Evolutionary conservation across 148 eudicot species (phyloP), one percentile per base, ranked within the genome.

Genomic region (Vaccinium corymbosum): DNA sequence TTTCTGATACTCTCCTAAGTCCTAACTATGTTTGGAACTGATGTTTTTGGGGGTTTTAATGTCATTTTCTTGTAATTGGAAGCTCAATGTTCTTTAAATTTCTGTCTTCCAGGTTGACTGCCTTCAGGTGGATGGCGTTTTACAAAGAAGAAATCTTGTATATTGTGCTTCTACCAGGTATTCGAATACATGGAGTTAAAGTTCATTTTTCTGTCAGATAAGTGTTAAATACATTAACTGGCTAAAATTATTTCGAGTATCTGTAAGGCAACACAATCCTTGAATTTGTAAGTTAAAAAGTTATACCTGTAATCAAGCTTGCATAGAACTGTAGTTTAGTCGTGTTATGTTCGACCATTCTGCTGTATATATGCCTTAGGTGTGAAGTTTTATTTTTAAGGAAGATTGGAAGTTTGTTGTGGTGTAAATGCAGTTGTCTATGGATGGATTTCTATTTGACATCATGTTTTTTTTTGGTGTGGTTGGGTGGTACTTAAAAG

Each of bases 101-200:
- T 51, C 46, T 74, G 76, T 80, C 78, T 83, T 85, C 86, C 90
- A 97, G 99, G 99, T 95, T 91, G 96, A 94, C 68, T 97, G 99
- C 90, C 98, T 97, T 88, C 95, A 86, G 90, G 98, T 97, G 79
- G 96, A 95, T 81, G 99, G 99, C 82, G 99, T 97, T 76, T 85
- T 97, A 87, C 90, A 97, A 87, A 93, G 89, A 87, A 92, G 92
- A 85, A 97, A 97, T 90, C 99, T 97, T 86, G 99, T 97, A 49
- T 97, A 97, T 85, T 92, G 99, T 90, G 99, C 99, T 82, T 97
- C 99, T 76, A 97, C 99, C 22, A 95, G 99, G 99, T 95, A 72
- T 14, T 81, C 27, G 55, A 82, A 57, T 76, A 27, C n/a, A 16
- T 85, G 50, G 25, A n/a, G 38, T 35, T 56, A 48, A 76, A n/a